Percentiles rank a stretch among this genome's conserved stretches.
These are phyloP conservation scores for Fusarium citri DNA, from an alignment of 2,329 filamentous ascomycete genomes.

Conservation along the genomic window DNA sequence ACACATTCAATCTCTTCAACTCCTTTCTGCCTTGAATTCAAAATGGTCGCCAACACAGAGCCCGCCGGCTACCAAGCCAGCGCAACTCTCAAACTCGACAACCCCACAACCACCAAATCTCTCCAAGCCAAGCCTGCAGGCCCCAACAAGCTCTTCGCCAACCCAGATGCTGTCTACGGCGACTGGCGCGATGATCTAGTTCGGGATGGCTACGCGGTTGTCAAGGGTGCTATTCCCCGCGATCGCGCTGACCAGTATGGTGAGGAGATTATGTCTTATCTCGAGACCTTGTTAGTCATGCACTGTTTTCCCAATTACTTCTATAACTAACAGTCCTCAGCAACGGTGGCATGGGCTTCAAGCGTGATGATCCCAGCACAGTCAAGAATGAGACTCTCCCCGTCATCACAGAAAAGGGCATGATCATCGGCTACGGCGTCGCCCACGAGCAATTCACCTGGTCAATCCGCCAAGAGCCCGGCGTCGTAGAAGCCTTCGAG, in stretches of 20 bases:
- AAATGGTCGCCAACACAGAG: constrained; percentile 15
- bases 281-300: neutral
- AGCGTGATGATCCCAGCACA: constrained; percentile 1
- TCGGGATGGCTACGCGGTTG: constrained; percentile 4
- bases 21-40: fast-evolving
- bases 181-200: constrained; percentile 20
- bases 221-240: neutral
- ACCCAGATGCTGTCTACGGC: neutral
- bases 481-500: constrained; percentile 9
- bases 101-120: neutral
- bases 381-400: neutral
- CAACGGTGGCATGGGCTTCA: constrained; percentile 17
- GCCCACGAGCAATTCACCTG: constrained; percentile 14
- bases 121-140: constrained; percentile 18
- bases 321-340: fast-evolving
- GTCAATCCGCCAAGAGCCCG: constrained; percentile 14
- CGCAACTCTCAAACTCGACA: neutral
- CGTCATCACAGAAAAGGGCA: constrained; percentile 10
- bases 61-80: neutral
- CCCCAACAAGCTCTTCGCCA: constrained; percentile 2
- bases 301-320: fast-evolving
- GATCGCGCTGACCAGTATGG: neutral
- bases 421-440: constrained; percentile 19
- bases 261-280: constrained; percentile 5
- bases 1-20: too few relatives aligned